Evolutionary conservation across 768 basidiomycete genomes (phyloP), one percentile per base, ranked within the genome.

Genomic region (Suillus americanus): DNA sequence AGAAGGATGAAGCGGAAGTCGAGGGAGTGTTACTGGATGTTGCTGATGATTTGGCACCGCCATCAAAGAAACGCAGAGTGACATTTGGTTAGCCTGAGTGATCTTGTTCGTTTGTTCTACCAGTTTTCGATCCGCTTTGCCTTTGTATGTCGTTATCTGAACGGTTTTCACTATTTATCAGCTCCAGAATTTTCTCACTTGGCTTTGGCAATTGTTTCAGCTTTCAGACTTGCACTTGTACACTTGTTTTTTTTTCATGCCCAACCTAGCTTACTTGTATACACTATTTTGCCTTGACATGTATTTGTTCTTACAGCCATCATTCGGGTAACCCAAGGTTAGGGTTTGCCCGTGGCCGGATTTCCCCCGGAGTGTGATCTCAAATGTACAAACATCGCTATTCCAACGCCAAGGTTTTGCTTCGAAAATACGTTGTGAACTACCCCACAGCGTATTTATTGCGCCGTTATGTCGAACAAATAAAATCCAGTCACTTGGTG

Each of bases 31-130:
- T 77, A 23, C 59, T 55, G 37, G 69, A 65, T 41, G 68, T 9
- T 28, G 61, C 12, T 63, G 66, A 12, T 74, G 72, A 79, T 65
- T 67, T 71, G 50, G 77, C 77, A 16, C 81, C 82, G 2, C 85
- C 84, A 10, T 69, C 77, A 54, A 88, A 85, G 78, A 87, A 80
- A 73, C 81, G 86, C 66, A 81, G 82, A 67, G 79, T 72, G 71
- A 75, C 77, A 63, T 67, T 33, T 75, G 64, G 70, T 48, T 41
- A 35, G 23, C 25, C 43, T 55, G 45, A 13, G 38, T 40, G 23
- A 38, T 56, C 12, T 41, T 28, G 61, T 41, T 57, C 25, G 16
- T 38, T 43, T 41, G 40, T 20, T 30, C 57, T 28, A 20, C 57
- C 9, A 41, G 57, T 41, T 59, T 59, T 59, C 57, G 57, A 40